These are phyloP conservation scores for Aspergillus amoenus DNA, from an alignment of 2,329 filamentous ascomycete genomes.

Conservation along the genomic window DNA sequence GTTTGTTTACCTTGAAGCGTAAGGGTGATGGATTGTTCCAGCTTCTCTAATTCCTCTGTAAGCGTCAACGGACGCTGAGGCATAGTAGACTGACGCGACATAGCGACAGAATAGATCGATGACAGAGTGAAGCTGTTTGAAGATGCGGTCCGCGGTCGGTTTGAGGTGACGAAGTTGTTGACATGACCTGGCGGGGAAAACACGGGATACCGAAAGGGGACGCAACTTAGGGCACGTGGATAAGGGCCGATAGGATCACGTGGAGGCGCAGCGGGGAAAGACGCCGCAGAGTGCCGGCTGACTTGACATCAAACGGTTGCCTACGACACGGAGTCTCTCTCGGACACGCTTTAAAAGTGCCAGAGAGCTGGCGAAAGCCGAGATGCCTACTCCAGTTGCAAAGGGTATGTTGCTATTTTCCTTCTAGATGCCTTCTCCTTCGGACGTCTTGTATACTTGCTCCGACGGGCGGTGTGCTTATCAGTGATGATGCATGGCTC, in stretches of 20 bases:
- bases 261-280: slow-evolving; percentile 23
- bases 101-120: slow-evolving; percentile 23
- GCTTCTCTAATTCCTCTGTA: slow-evolving; percentile 90
- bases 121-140: neutral
- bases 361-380: slow-evolving; percentile 16
- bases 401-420: slow-evolving; percentile 41
- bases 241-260: slow-evolving; percentile 35
- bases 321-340: neutral
- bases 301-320: slow-evolving; percentile 1
- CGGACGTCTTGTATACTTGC: neutral
- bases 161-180: slow-evolving; percentile 15
- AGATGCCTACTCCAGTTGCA: slow-evolving; percentile 49
- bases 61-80: slow-evolving; percentile 66
- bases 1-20: slow-evolving; percentile 74
- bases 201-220: slow-evolving; percentile 30
- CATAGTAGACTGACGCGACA: slow-evolving; percentile 52
- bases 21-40: slow-evolving; percentile 95
- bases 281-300: neutral
- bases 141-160: neutral
- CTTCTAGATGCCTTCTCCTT: neutral
- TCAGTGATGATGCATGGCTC: slow-evolving; percentile 20
- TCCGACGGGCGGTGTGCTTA: slow-evolving; percentile 31
- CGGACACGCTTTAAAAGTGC: neutral
- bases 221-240: slow-evolving; percentile 32
- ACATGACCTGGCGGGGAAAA: slow-evolving; percentile 25